Percentiles rank a stretch among this genome's conserved stretches.
phyloP scores from a whole-genome alignment of 2,329 filamentous ascomycete genomes.

The Onygenales sp. region DNA sequence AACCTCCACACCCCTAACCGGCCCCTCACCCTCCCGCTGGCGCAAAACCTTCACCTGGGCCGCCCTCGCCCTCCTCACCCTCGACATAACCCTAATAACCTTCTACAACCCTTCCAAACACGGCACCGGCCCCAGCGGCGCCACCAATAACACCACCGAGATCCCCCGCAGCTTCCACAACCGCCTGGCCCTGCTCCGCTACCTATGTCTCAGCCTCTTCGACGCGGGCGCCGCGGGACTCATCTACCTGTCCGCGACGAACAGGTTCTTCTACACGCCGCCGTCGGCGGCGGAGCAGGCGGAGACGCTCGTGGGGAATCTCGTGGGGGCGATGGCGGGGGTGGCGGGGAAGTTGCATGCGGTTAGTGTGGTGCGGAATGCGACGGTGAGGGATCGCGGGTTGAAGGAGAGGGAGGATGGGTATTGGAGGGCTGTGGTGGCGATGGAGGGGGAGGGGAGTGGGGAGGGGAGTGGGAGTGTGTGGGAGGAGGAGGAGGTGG shows the following conservation, averaged over 20 bases:
- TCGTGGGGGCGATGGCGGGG: slow-evolving; percentile 47
- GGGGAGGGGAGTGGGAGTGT: slow-evolving; percentile 44
- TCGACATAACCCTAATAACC: slow-evolving; percentile 54
- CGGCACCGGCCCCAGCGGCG: neutral
- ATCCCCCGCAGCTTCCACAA: slow-evolving; percentile 24
- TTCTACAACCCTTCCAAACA: slow-evolving; percentile 46
- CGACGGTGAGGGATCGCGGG: slow-evolving; percentile 61
- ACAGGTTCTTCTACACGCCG: slow-evolving; percentile 62
- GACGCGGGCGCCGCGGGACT: slow-evolving; percentile 55
- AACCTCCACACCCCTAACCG: slow-evolving; percentile 60
- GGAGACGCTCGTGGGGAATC: slow-evolving; percentile 39
- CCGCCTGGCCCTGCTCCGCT: slow-evolving; percentile 49
- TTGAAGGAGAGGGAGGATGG: slow-evolving; percentile 56
- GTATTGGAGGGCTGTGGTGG: slow-evolving; percentile 58
- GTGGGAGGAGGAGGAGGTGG: slow-evolving; percentile 60
- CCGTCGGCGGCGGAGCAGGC: slow-evolving; percentile 57
- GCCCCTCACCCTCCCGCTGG: slow-evolving; percentile 57
- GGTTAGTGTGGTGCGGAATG: slow-evolving; percentile 69
- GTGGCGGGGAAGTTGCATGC: slow-evolving; percentile 61
- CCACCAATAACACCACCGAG: neutral
- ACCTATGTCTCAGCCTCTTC: slow-evolving; percentile 52
- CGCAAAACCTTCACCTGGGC: slow-evolving; percentile 59
- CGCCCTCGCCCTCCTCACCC: slow-evolving; percentile 46
- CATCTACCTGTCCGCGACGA: slow-evolving; percentile 69
- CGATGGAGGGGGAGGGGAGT: slow-evolving; percentile 54